Conservation (phyloP, 2,329 filamentous ascomycete species). For the Fonsecaea pugnacius region DNA sequence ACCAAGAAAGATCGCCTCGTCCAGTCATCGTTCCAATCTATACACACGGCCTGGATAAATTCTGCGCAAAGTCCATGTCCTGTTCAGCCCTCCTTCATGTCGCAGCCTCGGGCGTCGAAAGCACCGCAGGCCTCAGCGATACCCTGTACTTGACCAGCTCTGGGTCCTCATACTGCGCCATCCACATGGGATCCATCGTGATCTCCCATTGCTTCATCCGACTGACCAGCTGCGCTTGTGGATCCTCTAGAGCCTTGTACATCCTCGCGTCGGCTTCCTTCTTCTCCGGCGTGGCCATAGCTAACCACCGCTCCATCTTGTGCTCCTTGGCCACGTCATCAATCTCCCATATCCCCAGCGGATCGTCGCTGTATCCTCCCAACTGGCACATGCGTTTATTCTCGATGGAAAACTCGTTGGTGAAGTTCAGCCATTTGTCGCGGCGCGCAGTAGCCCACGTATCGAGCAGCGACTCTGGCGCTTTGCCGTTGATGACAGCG, state of each 20-base stretch:
- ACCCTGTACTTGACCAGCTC: slow-evolving; percentile 30
- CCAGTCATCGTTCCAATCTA: background rate
- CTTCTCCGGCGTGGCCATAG: slow-evolving; percentile 29
- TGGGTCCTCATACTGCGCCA: slow-evolving; percentile 32
- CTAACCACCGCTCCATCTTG: slow-evolving; percentile 32
- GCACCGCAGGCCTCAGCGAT: slow-evolving; percentile 20
- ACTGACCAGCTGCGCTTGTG: slow-evolving; percentile 27
- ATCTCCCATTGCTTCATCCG: slow-evolving; percentile 34
- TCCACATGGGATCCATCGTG: slow-evolving; percentile 34
- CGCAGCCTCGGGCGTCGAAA: slow-evolving; percentile 8
- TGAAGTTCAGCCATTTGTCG: slow-evolving; percentile 32
- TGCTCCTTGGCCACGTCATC: slow-evolving; percentile 29
- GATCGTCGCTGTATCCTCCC: slow-evolving; percentile 30
- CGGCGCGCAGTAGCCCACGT: slow-evolving; percentile 28
- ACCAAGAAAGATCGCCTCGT: too few relatives aligned
- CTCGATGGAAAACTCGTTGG: slow-evolving; percentile 29
- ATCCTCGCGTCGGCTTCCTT: slow-evolving; percentile 27
- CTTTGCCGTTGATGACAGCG: slow-evolving; percentile 27
- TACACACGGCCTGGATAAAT: background rate
- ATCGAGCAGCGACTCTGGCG: slow-evolving; percentile 26
- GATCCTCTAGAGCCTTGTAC: slow-evolving; percentile 30
- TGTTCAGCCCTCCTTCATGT: background rate
- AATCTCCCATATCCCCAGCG: slow-evolving; percentile 26
- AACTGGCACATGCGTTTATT: slow-evolving; percentile 30
- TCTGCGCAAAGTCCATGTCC: background rate